These are phyloP conservation scores for Moricandia moricandioides DNA, from an alignment of 345 rosid species.

Conservation along the genomic window DNA sequence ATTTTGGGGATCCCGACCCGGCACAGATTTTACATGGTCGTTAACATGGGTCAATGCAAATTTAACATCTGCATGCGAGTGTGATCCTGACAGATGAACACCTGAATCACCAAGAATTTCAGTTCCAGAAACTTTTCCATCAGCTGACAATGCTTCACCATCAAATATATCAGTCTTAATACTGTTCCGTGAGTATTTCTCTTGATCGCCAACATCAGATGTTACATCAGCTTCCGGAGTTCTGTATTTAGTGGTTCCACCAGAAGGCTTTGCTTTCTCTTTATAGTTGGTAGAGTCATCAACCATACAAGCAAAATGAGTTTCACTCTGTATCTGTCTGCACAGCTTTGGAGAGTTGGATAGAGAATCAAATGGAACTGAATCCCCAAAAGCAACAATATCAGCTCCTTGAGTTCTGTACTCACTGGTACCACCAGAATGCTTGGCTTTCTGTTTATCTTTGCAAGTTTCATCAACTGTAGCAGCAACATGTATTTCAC, in stretches of 20 bases:
- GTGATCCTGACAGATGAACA: constrained; percentile 32
- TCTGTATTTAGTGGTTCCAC: constrained; percentile 7
- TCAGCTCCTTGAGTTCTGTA: constrained; percentile 10
- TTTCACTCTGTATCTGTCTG: constrained; percentile 16
- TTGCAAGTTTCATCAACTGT: constrained; percentile 1
- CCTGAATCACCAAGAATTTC: constrained; percentile 24
- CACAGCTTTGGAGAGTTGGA: constrained; percentile 14
- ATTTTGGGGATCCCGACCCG: constrained; percentile 36
- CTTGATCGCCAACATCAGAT: constrained; percentile 43
- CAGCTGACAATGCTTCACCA: constrained; percentile 35
- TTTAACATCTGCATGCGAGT: constrained; percentile 37
- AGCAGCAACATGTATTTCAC: constrained; percentile 23
- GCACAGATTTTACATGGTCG: constrained; percentile 34
- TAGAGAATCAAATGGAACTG: constrained; percentile 20
- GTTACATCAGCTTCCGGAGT: constrained; percentile 29
- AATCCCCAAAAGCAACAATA: constrained; percentile 7
- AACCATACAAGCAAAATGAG: constrained; percentile 2
- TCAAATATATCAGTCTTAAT: constrained; percentile 18
- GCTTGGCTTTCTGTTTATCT: constrained; percentile 8
- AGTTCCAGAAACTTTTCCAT: constrained; percentile 36
- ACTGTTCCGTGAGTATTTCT: constrained; percentile 30
- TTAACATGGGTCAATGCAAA: constrained; percentile 28
- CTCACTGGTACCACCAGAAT: constrained; percentile 18
- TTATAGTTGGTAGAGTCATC: constrained; percentile 19
- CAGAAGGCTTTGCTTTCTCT: constrained; percentile 11